phyloP scores from a whole-genome alignment of 2,329 filamentous ascomycete genomes.

The Penicillium sp. region DNA sequence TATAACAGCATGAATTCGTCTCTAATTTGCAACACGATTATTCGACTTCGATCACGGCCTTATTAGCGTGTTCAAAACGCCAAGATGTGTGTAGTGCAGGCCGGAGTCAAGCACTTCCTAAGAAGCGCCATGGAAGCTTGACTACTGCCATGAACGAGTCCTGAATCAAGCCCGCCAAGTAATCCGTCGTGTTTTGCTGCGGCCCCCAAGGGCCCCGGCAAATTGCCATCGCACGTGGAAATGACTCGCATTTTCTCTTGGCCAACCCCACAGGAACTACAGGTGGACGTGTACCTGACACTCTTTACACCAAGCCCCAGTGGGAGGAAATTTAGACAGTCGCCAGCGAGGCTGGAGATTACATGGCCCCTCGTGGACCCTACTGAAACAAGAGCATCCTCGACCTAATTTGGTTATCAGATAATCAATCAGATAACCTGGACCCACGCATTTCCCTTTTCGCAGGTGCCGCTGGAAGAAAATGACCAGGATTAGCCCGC shows the following conservation, averaged over 20 bases:
- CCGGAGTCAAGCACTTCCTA: neutral
- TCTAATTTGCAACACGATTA: neutral
- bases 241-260: neutral
- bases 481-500: neutral
- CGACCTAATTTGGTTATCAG: conserved; percentile 9
- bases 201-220: neutral
- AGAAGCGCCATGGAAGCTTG: conserved; percentile 2
- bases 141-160: neutral
- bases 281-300: neutral
- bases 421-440: conserved; percentile 17
- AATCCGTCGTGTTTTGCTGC: neutral
- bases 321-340: neutral
- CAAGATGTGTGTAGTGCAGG: neutral
- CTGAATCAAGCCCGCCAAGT: neutral
- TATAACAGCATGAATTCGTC: neutral
- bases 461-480: neutral
- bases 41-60: neutral
- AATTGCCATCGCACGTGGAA: neutral
- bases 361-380: neutral
- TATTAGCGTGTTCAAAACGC: neutral
- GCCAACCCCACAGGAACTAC: neutral
- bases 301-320: neutral
- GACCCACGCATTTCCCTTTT: neutral
- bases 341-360: neutral
- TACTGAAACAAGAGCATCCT: neutral